Evolutionary conservation across 805 yeast genomes (phyloP).

Genomic region (Ogataea pilisensis): DNA sequence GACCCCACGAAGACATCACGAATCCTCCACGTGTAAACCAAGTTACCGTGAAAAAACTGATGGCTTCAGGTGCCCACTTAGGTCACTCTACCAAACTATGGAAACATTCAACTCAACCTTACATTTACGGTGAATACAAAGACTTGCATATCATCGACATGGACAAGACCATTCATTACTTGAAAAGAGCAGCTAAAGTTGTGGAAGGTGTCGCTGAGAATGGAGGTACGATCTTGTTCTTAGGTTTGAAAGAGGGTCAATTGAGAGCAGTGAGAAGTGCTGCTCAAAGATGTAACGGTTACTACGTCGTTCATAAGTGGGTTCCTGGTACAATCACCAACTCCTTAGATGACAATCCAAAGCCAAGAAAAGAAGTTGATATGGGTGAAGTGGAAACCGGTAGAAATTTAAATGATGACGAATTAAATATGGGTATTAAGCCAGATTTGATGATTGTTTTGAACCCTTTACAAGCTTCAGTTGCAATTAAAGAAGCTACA

Average conservation of each 20-base stretch:
- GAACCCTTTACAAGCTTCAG: conserved; percentile 84
- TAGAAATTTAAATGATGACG: conserved; percentile 48
- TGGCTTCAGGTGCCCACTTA: conserved; percentile 92
- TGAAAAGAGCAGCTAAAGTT: conserved; percentile 83
- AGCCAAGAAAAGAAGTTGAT: conserved; percentile 74
- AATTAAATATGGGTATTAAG: conserved; percentile 54
- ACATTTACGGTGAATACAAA: conserved; percentile 79
- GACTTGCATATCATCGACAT: conserved; percentile 91
- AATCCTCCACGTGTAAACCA: conserved; percentile 56
- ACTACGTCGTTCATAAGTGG: conserved; percentile 83
- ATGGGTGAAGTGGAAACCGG: conserved; percentile 65
- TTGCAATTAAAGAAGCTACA: conserved; percentile 76
- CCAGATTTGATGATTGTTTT: conserved; percentile 87
- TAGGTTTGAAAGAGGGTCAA: conserved; percentile 82
- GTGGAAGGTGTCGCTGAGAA: conserved; percentile 73
- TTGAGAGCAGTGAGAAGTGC: conserved; percentile 72
- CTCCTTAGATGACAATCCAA: conserved; percentile 46
- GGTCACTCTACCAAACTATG: conserved; percentile 83
- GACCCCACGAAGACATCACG: conserved; percentile 62
- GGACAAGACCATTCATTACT: conserved; percentile 70
- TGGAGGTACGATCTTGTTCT: conserved; percentile 77
- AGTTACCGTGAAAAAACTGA: conserved; percentile 60
- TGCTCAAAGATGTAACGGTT: conserved; percentile 73
- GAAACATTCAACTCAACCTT: conserved; percentile 82
- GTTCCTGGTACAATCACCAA: conserved; percentile 93